Evolutionary conservation across 208 protist genomes (phyloP), one percentile per base, ranked within the genome.

Genomic region (Acanthamoeba culbertsoni): DNA sequence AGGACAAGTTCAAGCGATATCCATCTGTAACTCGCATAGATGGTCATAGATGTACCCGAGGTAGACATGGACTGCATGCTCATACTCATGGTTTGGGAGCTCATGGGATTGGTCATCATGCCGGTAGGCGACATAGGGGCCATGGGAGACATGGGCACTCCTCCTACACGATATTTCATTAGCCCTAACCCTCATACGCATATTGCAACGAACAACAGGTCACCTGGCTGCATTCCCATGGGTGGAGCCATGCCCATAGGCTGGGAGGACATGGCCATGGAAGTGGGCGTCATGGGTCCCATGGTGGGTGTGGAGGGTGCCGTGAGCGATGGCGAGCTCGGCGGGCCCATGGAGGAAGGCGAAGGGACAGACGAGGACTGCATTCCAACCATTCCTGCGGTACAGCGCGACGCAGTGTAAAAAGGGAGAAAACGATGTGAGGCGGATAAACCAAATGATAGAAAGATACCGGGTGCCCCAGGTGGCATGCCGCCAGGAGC

Each of bases 101-200:
- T 43, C 71, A 82, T 82, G 3, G 71, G 71, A 26, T 82, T 82
- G 71, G 71, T 1, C 71, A 82, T 82, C 71, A 82, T 82, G 37
- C 71, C 71, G 8, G 71, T 82, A 0, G 71, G 71, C 43, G 71
- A 82, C 71, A 82, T 82, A 43, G 71, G 71, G 4, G 71, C 2
- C 71, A 82, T 82, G 6, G 71, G 71, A 4, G 71, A 82, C 71
- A 82, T 82, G 23, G 71, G 71, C 71, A 82, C 35, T 14, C 71
- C 71, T 82, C 10, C 42, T n/a, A 23, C 14, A 0, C 33, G 12
- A 68, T 33, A 16, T 71, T 40, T 42, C 3, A 71, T 2, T 8
- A 16, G 28, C 26, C 8, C 28, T 8, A 26, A 7, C 7, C 57
- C 28, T 31, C 28, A 0, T 1, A 12, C 57, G 35, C 53, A 26